Evolutionary conservation across 2,329 filamentous ascomycete species (phyloP).

Genomic region (Tolypocladium endophyticum): DNA sequence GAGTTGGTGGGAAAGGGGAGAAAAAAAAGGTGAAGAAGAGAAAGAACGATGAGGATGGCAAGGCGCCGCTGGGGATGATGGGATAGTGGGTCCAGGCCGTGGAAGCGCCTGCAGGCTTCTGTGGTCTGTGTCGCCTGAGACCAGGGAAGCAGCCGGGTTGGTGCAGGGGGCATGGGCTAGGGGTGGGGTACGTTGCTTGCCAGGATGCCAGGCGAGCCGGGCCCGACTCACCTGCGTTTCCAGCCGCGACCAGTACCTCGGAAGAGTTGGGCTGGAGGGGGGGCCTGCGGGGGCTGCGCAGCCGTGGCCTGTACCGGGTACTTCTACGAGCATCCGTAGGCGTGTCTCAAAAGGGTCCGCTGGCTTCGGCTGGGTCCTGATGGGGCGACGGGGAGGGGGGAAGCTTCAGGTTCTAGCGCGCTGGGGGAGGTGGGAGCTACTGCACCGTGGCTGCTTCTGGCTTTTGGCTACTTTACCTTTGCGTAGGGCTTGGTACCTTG

Average conservation of each 20-base stretch:
- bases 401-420: not conserved
- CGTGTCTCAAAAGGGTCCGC: not conserved
- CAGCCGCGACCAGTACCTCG: not conserved
- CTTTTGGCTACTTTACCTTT: too few species aligned
- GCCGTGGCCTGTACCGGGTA: not conserved
- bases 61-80: constrained; percentile 11
- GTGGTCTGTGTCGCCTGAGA: not conserved
- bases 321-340: not conserved
- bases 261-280: not conserved
- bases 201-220: not conserved
- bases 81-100: constrained; percentile 10
- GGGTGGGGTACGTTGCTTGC: not conserved
- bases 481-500: not conserved
- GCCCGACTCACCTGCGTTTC: not conserved
- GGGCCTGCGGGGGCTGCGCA: too few species aligned
- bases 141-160: not conserved
- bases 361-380: not conserved
- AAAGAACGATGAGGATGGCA: constrained; percentile 14
- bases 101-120: constrained; percentile 6
- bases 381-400: not conserved
- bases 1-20: constrained; percentile 15
- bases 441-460: not conserved
- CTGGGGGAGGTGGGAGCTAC: not conserved
- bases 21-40: constrained; percentile 14
- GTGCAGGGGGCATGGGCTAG: not conserved